Evolutionary conservation across 768 basidiomycete genomes (phyloP), one percentile per base, ranked within the genome.

Genomic region (Russula earlei): DNA sequence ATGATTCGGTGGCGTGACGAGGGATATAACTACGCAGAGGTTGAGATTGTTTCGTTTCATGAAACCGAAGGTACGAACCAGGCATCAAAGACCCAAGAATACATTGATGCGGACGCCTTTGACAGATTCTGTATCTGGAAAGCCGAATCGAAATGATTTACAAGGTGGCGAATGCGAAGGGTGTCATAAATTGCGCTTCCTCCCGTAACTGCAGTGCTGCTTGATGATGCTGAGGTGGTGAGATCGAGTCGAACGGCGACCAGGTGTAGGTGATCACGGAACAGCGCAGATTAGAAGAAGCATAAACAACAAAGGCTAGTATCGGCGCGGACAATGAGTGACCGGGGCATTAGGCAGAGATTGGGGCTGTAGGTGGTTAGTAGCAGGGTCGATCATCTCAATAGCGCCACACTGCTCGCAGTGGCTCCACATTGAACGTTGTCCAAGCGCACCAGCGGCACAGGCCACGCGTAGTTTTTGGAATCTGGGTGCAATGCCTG

Each of bases 361-460:
- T 24, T 25, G 38, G 45, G 29, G 48, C 38, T 49, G 29, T 25
- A 36, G 36, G 34, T 31, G 44, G 19, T 56, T 43, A 43, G 63
- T 71, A 84, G 69, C 83, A 70, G 76, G 77, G 66, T 89, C 84
- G 71, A 91, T 84, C 83, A 89, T 89, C 60, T 87, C 87, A 69
- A 91, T 89, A 55, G 88, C 84, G 69, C 88, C 88, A 68, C 88
- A 91, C 73, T 88, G 77, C 76, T 89, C 87, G 69, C 88, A 91
- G 67, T 86, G 84, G 65, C 82, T 84, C 88, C 88, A 91, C 86
- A 91, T 89, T 17, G 86, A 83, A 55, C 84, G 75, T 67, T 79
- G 80, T 58, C 87, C 87, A 60, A 81, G 80, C 58, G 75, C 70
- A 52, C 84, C 80, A 19, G 85, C 69, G 33, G 85, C 80, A 64